Evolutionary conservation across 352 stramenopile genomes (phyloP).

Genomic region (Phytophthora citricola): DNA sequence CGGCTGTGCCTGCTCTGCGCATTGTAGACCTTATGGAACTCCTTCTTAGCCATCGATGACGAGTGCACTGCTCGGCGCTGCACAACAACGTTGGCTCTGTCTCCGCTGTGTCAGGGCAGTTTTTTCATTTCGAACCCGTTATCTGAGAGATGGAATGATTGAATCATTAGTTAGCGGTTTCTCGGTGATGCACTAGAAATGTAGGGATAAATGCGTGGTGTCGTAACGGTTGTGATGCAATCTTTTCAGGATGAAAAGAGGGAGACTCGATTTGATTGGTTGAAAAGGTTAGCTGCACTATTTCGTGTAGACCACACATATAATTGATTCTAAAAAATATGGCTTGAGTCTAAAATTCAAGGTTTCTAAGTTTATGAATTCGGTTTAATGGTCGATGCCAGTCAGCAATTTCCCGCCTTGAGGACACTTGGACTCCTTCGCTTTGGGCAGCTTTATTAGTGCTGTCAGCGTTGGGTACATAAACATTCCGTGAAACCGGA

Average conservation of each 20-base stretch:
- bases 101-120: no score
- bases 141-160: not conserved
- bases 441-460: no score
- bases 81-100: not conserved
- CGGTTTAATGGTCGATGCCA: no score
- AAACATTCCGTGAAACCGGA: no score
- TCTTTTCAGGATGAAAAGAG: not conserved
- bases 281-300: not conserved
- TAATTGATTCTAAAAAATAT: no score
- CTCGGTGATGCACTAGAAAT: not conserved
- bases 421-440: no score
- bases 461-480: no score
- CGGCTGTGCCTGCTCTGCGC: slow-evolving; percentile 25
- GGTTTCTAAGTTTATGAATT: no score
- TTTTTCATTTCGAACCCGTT: no score
- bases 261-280: not conserved
- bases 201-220: not conserved
- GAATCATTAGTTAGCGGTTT: not conserved
- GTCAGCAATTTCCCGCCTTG: no score
- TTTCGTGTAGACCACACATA: no score
- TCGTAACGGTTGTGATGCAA: not conserved
- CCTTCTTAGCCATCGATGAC: slow-evolving; percentile 37
- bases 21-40: slow-evolving; percentile 48
- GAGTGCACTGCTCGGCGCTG: not conserved
- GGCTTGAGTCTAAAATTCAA: no score